Base-by-base conservation (phyloP, 1,139 yeast genomes). In the Protomyces inouyei region DNA sequence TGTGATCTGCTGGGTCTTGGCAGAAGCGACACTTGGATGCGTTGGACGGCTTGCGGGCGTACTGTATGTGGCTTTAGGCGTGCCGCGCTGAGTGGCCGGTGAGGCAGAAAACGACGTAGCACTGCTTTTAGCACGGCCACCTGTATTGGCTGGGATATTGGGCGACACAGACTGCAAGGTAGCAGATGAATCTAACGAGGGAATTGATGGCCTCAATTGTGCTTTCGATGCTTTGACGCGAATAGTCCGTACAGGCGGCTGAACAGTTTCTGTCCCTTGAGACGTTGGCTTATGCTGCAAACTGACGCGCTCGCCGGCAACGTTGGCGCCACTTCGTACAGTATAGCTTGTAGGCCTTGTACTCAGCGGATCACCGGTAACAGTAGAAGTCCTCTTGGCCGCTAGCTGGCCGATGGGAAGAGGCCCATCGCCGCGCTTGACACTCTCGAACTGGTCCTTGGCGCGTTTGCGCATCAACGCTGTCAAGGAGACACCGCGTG, bases 371-470 rank as follows among this genome's bases (percentile, higher is more conserved):
- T 37, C 43, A 14, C 2, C 1, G 4, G 43, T 18, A 28, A 3
- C 9, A 14, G 43, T 3, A 6, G 14, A 4, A 6, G 5, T n/a
- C 12, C 16, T 3, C 8, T 37, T 25, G 21, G 32, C 10, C 25
- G 54, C 52, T 23, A n/a, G 23, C 37, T 36, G 54, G 16, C 48
- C 55, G 2, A 43, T 9, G 3, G 48, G 51, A 3, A 54, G 16
- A 4, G 55, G 48, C 12, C 48, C 48, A 10, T 51, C 18, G 6
- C 54, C 55, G 38, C 28, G 43, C 51, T n/a, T 37, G 32, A 45
- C 35, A 23, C 54, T 57, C 12, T 32, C 54, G 16, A 57, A 57
- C 32, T 57, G 61, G 10, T 57, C 53, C 12, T 51, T 54, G n/a
- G 61, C 61, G 25, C 61, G 23, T 9, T 51, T 16, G 6, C 40